Evolutionary conservation across 208 protist species (phyloP), one percentile per base, ranked within the genome.

Genomic region (Leishmania gerbilli): DNA sequence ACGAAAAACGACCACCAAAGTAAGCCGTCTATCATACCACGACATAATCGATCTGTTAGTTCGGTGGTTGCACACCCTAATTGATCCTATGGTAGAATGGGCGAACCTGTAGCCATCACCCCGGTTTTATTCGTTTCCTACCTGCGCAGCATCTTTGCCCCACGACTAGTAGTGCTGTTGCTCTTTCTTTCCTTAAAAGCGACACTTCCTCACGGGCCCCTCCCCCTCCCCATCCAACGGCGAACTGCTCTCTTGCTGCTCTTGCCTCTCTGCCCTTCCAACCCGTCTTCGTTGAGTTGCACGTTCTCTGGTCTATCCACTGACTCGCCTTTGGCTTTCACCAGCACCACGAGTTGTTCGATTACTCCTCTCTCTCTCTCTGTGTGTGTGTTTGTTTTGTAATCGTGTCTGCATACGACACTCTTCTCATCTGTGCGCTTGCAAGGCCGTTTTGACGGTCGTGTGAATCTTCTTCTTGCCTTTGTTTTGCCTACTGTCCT

Each of bases 121-220:
- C 71, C 21, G 31, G 40, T 37, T 74, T 55, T 74, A 58, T 40
- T 45, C 34, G 62, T 58, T 60, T 77, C n/a, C 19, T n/a, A 74
- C 69, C 21, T 34, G 42, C 11, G 40, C 69, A 74, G 42, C 19
- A 74, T 55, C 27, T 0, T 51, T 7, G 19, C 42, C 45, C 53
- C 31, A 34, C 6, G 45, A 51, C 31, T 77, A n/a, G 37, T 65
- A 6, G 45, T 42, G 51, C 31, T 24, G 53, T 65, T 47, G 19
- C 21, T 27, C 4, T 62, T 77, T 17, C 34, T 19, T 27, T 72
- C 42, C 13, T 34, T 9, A 37, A 49, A 11, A 0, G 9, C 6
- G 42, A 72, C 8, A 72, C 11, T 31, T 49, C 67, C 24, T 72
- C 34, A 17, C 67, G 5, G 9, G 9, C 17, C n/a, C 15, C 17